Evolutionary conservation across 495 filamentous ascomycete species (phyloP), one percentile per base, ranked within the genome.

Genomic region (Hypoxylon perforatum): DNA sequence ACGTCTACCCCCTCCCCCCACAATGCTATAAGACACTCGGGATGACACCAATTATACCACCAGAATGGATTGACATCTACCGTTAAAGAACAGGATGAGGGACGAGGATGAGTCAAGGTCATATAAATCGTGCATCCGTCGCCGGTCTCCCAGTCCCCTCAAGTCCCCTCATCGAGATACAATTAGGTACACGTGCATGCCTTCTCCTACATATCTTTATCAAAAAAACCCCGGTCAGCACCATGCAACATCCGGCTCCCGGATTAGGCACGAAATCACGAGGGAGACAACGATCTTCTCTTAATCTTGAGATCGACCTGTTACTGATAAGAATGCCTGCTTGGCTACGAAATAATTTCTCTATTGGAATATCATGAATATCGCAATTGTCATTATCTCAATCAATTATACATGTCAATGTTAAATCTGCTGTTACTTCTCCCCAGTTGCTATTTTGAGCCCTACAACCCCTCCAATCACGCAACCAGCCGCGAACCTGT

Each of bases 131-230:
- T 33, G 36, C 49, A 61, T 28, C 30, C 38, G 44, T 42, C 38
- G 38, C 22, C 23, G 25, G 21, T 21, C 9, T 50, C 11, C 19
- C 46, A 36, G 8, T 52, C 28, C n/a, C n/a, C n/a, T n/a, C n/a
- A n/a, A n/a, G n/a, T n/a, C n/a, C n/a, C 49, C 58, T 54, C 58
- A 54, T 54, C 50, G 48, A 54, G 30, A 47, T 55, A 54, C 41
- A 19, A 38, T 62, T 67, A 61, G 64, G 64, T 67, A 67, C 58
- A 67, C 65, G 53, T 59, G 58, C 65, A 62, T 67, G 23, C 47
- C n/a, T 48, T 8, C 10, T 39, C 11, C 38, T 6, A 15, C 14
- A 2, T 17, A n/a, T 28, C 52, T 50, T 45, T 65, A 58, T 47
- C 47, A 65, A 48, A 52, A 65, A 48, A 52, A 38, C 18, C 61